Evolutionary conservation across 768 basidiomycete genomes (phyloP), one percentile per base, ranked within the genome.

Genomic region (Podaxis sp.): DNA sequence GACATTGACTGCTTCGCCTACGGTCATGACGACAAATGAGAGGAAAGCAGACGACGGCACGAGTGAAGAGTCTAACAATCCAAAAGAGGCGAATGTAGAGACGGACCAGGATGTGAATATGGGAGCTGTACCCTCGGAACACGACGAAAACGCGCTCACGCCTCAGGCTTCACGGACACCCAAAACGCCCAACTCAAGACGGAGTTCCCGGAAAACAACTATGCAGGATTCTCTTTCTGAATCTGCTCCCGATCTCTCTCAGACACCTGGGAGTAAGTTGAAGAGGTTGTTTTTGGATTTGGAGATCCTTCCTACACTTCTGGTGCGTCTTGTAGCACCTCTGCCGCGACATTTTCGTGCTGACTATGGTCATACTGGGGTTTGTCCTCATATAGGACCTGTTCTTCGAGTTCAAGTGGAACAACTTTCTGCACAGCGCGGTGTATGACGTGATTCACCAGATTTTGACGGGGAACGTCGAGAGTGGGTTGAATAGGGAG

Each of bases 371-470:
- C 33, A 33, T 30, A 61, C 46, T 66, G 64, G 66, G 4, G 22
- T 51, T 12, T 22, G 49, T 24, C 3, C 19, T 46, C 15, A 15
- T 68, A 96, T 68, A 96, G 95, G 92, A 96, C 68, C 81, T 98
- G 40, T 98, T 98, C 80, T 98, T 98, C 72, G 89, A 91, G 64
- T 97, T 90, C 69, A 95, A 96, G 0, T 94, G 93, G 90, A 98
- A 99, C 76, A 98, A 99, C 72, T 99, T 99, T 73, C 77, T 99
- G 33, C 97, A 99, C 72, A 95, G 93, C 69, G 90, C 95, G 33
- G 94, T 97, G 17, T 99, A 99, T 71, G 97, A 99, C 72, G 79
- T 97, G 63, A 81, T 99, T 1, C 97, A 99, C 71, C 97, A 99
- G 73, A 89, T 99, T 51, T 82, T 99, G 60, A 96, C 92, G 1